phyloP scores from a whole-genome alignment of 768 basidiomycete species.

The Macrolepiota dolichaula region DNA sequence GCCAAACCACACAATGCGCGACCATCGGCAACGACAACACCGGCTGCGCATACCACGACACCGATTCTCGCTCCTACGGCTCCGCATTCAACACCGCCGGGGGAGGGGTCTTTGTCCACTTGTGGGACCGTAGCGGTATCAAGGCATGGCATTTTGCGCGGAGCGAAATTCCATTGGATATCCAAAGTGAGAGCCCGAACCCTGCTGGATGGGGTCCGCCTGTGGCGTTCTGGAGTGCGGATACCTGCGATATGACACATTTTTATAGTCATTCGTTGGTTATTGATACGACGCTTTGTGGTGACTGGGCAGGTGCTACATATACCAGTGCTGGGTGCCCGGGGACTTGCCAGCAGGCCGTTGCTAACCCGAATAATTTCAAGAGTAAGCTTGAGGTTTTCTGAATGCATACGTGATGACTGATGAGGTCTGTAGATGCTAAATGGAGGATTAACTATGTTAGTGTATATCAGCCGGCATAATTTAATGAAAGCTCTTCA shows the following conservation, averaged over 20 bases:
- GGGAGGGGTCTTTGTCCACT: constrained; percentile 55
- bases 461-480: constrained; percentile 38
- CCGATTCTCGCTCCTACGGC: constrained; percentile 35
- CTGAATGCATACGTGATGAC: neutral
- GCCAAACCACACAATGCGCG: constrained; percentile 31
- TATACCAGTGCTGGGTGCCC: constrained; percentile 35
- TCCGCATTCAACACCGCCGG: constrained; percentile 39
- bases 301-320: constrained; percentile 39
- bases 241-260: constrained; percentile 47
- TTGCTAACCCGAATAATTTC: constrained; percentile 58
- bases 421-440: constrained; percentile 33
- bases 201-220: constrained; percentile 52
- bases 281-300: constrained; percentile 45
- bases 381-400: constrained; percentile 22
- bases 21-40: constrained; percentile 36
- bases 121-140: constrained; percentile 53
- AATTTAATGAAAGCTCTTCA: neutral
- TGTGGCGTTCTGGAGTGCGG: constrained; percentile 46
- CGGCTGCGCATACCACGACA: constrained; percentile 50
- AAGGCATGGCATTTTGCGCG: constrained; percentile 56
- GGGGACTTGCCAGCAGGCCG: constrained; percentile 44
- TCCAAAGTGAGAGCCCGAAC: constrained; percentile 39
- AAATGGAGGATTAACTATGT: constrained; percentile 57
- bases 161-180: constrained; percentile 47
- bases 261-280: constrained; percentile 53